Base-by-base conservation (phyloP, 441 rosid genomes). In the Melastoma candidum region DNA sequence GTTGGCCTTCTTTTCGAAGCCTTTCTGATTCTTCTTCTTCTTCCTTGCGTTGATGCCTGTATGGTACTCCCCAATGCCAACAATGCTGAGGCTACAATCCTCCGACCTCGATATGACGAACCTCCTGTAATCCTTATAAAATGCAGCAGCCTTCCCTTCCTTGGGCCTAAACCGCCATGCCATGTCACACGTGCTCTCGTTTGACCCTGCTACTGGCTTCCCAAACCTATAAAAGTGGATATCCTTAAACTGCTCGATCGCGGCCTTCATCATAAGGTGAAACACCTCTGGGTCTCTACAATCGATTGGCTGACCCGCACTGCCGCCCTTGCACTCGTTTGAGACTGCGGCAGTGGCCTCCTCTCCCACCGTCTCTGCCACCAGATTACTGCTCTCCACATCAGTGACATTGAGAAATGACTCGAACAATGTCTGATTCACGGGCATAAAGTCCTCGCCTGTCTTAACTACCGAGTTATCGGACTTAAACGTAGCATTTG, bases 131-230 rank as follows among this genome's bases (percentile, higher is more conserved):
- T 92, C 98, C 68, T 92, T 92, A 54, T 83, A 85, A 68, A 83
- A 88, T 0, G 88, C 73, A 58, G 90, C 89, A 7, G 77, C 59
- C 73, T 83, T 87, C 50, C 94, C 98, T 60, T 92, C 94, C 71
- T 79, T 92, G 8, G 95, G 98, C 72, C 94, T 73, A 61, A 78
- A 85, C 57, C 93, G 73, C 95, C 96, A 90, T 0, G 95, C 96
- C 93, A 90, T 87, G 59, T 90, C 94, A 61, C 95, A 92, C 26
- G 69, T 77, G 63, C 52, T 79, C 29, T 58, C 84, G 49, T 75
- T 67, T 46, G 63, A 39, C 7, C 96, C 96, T 47, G 65, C 68
- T 13, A 65, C 82, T 0, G 90, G 80, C 71, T 87, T 90, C 47
- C 98, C 95, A 46, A 87, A 90, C 58, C 83, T 77, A 60, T 90